phyloP scores from a whole-genome alignment of 345 rosid genomes.

The Noccaea bulbosa region DNA sequence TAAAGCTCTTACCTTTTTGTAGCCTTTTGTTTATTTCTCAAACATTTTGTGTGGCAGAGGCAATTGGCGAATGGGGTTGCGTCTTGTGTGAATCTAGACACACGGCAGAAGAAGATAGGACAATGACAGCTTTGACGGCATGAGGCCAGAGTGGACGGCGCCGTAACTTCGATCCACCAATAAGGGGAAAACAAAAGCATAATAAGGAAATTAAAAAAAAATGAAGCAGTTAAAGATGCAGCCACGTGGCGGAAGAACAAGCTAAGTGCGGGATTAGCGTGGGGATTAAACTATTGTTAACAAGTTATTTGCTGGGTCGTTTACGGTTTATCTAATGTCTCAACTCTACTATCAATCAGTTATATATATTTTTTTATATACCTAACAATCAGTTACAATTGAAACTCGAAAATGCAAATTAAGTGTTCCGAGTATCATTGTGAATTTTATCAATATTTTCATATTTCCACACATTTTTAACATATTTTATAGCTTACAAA shows the following conservation, averaged over 20 bases:
- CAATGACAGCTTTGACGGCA: slow-evolving; percentile 40
- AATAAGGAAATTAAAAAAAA: neutral
- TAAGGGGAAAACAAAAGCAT: slow-evolving; percentile 4
- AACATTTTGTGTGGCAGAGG: slow-evolving; percentile 36
- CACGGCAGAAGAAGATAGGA: slow-evolving; percentile 29
- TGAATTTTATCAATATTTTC: no score
- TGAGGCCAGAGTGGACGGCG: slow-evolving; percentile 38
- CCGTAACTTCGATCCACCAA: slow-evolving; percentile 38
- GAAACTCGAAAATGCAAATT: no score
- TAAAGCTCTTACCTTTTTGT: slow-evolving; percentile 9
- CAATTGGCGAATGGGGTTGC: slow-evolving; percentile 10
- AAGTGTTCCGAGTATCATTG: no score
- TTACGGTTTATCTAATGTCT: neutral
- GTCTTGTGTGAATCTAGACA: slow-evolving; percentile 6
- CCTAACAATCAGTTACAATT: neutral
- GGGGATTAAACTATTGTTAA: slow-evolving; percentile 3
- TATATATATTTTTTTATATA: neutral
- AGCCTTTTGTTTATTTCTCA: slow-evolving; percentile 1
- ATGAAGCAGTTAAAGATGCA: neutral
- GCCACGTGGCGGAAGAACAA: slow-evolving; percentile 37
- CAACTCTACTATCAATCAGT: neutral
- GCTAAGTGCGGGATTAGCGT: slow-evolving; percentile 37
- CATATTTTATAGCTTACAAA: no score
- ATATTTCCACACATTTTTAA: no score
- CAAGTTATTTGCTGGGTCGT: neutral